These are phyloP conservation scores for Adansonia grandidieri DNA, from an alignment of 441 rosid species.

Conservation along the genomic window DNA sequence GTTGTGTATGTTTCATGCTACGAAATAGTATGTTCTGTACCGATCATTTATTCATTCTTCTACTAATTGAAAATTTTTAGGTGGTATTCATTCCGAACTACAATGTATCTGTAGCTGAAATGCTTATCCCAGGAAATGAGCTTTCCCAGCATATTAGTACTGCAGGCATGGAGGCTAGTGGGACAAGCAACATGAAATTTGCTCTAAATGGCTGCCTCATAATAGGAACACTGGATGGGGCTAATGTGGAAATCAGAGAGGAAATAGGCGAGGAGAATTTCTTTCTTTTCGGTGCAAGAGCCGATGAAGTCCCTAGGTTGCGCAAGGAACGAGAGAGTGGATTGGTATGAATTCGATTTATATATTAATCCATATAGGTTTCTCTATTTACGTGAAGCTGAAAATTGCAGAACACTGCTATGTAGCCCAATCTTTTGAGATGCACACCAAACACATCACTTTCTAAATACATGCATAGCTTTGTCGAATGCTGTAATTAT, in stretches of 20 bases:
- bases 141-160: constrained; percentile 40
- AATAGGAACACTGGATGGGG: neutral
- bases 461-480: neutral
- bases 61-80: neutral
- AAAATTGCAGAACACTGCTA: no score
- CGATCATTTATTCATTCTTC: neutral
- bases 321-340: constrained; percentile 60
- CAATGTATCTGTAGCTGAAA: neutral
- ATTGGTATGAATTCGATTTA: no score
- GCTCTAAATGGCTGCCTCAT: constrained; percentile 7
- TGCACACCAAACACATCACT: no score
- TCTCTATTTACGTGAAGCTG: no score
- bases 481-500: no score
- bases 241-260: neutral
- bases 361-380: no score
- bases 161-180: neutral
- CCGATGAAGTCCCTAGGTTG: constrained; percentile 76
- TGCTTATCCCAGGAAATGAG: neutral
- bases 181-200: neutral
- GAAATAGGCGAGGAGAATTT: constrained; percentile 68
- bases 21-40: neutral
- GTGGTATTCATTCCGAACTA: neutral
- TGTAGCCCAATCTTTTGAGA: no score
- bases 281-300: constrained; percentile 90
- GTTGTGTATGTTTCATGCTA: neutral